These are phyloP conservation scores for Aegilops longissima DNA, from an alignment of 176 grass and related monocot species.

Conservation along the genomic window DNA sequence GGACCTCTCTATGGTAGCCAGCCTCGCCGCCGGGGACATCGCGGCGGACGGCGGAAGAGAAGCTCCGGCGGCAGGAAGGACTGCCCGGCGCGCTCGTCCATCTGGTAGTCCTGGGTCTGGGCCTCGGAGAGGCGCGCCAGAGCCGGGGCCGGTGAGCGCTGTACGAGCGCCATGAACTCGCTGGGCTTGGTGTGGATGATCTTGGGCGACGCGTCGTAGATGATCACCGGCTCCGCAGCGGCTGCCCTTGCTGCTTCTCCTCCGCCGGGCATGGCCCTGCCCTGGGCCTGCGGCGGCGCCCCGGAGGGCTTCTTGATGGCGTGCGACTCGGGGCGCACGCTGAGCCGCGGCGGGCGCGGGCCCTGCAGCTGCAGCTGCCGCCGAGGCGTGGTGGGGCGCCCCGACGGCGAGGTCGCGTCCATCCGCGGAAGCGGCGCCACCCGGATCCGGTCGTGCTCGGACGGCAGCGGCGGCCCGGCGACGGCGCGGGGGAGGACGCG, in stretches of 20 bases:
- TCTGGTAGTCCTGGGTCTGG: not conserved
- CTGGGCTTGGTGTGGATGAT: constrained; percentile 75
- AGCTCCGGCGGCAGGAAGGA: constrained; percentile 39
- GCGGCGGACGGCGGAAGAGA: constrained; percentile 45
- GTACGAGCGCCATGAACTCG: constrained; percentile 97
- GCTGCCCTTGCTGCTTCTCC: not conserved
- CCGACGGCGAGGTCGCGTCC: constrained; percentile 38
- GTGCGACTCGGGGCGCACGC: constrained; percentile 67
- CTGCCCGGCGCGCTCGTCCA: not conserved
- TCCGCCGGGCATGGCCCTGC: not conserved
- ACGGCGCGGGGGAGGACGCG: constrained; percentile 27
- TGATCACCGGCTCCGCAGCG: constrained; percentile 63
- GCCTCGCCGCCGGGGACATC: constrained; percentile 80
- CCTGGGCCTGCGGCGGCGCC: not conserved
- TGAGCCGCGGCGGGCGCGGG: constrained; percentile 67
- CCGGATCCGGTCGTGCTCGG: not conserved
- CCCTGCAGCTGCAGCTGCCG: constrained; percentile 82
- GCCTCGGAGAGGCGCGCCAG: not conserved
- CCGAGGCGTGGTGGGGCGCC: constrained; percentile 39
- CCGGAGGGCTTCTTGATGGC: constrained; percentile 75
- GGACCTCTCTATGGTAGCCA: constrained; percentile 74
- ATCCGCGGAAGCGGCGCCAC: not conserved
- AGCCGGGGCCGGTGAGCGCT: constrained; percentile 66
- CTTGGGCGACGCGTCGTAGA: constrained; percentile 96
- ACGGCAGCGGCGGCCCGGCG: not conserved